These are phyloP conservation scores for Oryza longistaminata DNA, from an alignment of 176 grass and related monocot genomes.

Conservation along the genomic window DNA sequence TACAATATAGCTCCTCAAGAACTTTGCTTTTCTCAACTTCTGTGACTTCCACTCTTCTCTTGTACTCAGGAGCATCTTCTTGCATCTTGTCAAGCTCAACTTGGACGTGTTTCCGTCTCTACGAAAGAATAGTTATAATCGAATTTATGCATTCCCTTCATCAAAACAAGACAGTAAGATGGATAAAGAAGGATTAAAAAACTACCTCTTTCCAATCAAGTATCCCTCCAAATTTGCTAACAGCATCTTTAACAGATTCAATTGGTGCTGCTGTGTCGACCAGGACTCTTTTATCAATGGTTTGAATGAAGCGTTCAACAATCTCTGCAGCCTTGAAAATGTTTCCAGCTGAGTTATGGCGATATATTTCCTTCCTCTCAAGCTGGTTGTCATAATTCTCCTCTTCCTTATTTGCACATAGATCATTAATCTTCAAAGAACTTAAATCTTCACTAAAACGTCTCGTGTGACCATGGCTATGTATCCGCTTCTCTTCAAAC, in stretches of 20 bases:
- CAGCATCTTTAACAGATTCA: slow-evolving; percentile 82
- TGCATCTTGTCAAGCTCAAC: slow-evolving; percentile 54
- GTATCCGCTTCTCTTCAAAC: slow-evolving; percentile 19
- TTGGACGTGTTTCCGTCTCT: slow-evolving; percentile 67
- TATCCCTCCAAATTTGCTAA: slow-evolving; percentile 85
- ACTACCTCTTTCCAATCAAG: slow-evolving; percentile 84
- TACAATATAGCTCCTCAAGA: slow-evolving; percentile 41
- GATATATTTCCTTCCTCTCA: slow-evolving; percentile 33
- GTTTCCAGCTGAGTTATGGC: slow-evolving; percentile 41
- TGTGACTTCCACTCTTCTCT: slow-evolving; percentile 44
- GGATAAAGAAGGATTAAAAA: background rate
- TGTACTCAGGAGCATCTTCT: slow-evolving; percentile 49
- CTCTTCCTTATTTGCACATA: slow-evolving; percentile 27
- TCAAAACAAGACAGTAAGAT: background rate
- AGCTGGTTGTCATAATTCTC: background rate
- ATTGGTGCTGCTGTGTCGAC: slow-evolving; percentile 75
- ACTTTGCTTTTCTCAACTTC: slow-evolving; percentile 52
- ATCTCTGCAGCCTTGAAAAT: slow-evolving; percentile 42
- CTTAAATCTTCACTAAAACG: slow-evolving; percentile 48
- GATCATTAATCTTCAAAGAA: slow-evolving; percentile 36
- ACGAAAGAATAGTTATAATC: background rate
- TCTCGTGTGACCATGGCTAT: slow-evolving; percentile 24
- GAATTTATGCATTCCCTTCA: background rate
- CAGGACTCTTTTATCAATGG: slow-evolving; percentile 43
- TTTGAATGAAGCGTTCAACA: slow-evolving; percentile 49